Evolutionary conservation across 106 monocot species (phyloP).

Genomic region (Allium cepa): DNA sequence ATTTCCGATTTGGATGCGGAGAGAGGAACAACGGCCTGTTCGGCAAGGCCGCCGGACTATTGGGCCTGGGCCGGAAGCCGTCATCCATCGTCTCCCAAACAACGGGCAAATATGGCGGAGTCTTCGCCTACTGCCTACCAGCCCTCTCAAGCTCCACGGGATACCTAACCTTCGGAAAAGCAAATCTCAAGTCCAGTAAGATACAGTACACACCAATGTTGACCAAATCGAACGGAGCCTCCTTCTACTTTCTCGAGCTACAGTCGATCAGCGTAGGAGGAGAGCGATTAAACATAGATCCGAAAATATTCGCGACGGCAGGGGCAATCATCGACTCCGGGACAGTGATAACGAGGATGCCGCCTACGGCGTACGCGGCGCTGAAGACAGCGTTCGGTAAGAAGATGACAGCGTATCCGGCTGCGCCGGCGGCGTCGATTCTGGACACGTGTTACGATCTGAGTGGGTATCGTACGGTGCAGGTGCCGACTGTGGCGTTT

Average conservation of each 20-base stretch:
- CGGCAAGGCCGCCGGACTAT: slow-evolving; percentile 7
- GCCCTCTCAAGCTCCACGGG: slow-evolving; percentile 3
- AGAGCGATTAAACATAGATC: neutral
- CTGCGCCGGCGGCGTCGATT: slow-evolving; percentile 34
- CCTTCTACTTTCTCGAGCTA: slow-evolving; percentile 8
- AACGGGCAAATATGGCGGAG: neutral
- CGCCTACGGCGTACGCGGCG: slow-evolving; percentile 30
- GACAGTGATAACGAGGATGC: slow-evolving; percentile 58
- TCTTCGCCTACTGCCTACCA: slow-evolving; percentile 28
- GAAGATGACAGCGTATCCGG: slow-evolving; percentile 25
- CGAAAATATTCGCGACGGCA: neutral
- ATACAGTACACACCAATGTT: slow-evolving; percentile 9
- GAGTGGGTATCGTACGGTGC: slow-evolving; percentile 11
- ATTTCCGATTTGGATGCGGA: slow-evolving; percentile 41
- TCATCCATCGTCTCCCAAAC: slow-evolving; percentile 12
- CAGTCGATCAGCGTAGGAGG: neutral
- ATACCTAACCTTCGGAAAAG: slow-evolving; percentile 13
- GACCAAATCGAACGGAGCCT: neutral
- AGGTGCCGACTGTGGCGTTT: slow-evolving; percentile 30
- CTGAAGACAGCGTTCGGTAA: slow-evolving; percentile 27
- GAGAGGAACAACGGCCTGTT: neutral
- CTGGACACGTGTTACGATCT: slow-evolving; percentile 74
- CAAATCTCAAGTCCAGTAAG: neutral
- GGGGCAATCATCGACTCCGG: slow-evolving; percentile 64
- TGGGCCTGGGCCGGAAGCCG: slow-evolving; percentile 12